Evolutionary conservation across 2,329 filamentous ascomycete species (phyloP), one percentile per base, ranked within the genome.

Genomic region (Arachnomyces sp.): DNA sequence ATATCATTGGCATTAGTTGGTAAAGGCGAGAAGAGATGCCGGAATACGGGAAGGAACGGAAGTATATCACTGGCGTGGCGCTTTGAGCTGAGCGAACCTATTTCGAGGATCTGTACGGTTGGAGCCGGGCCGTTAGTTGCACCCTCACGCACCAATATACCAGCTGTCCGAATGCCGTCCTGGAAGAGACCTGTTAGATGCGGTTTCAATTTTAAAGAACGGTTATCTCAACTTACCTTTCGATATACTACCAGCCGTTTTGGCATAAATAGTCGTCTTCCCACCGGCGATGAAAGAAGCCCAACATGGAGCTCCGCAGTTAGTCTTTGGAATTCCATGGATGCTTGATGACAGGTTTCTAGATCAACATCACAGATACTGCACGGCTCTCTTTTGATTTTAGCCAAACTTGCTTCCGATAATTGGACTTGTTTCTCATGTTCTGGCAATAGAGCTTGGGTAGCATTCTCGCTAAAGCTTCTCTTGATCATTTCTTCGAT

Each of bases 401-500:
- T 94, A 39, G 81, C 87, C 41, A 98, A 67, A 65, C 93, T 90
- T 3, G 86, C 89, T 61, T 98, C 89, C 0, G 89, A 93, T 2
- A 95, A 52, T 59, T 90, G 88, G 45, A 98, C 87, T 43, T 88
- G 84, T 63, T 94, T 94, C 64, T 98, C 89, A 53, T 96, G 90
- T 62, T 96, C 89, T 0, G 92, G 92, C 1, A 96, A 71, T 9
- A 96, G 67, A 46, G 93, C 89, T 58, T 98, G 92, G 0, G 90
- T 96, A 16, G 90, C 90, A 63, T 98, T 92, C 62, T 98, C 92
- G 38, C 90, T 95, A 71, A 98, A 98, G 61, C 89, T 95, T 50
- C 92, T 84, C 74, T 98, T 98, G 71, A 98, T 98, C 92, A 98
- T 98, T 65, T 98, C 92, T 61, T 98, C 92, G 52, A 98, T 96